Evolutionary conservation across 1,284 basidiomycete species (phyloP).

Genomic region (Ganoderma sinense): DNA sequence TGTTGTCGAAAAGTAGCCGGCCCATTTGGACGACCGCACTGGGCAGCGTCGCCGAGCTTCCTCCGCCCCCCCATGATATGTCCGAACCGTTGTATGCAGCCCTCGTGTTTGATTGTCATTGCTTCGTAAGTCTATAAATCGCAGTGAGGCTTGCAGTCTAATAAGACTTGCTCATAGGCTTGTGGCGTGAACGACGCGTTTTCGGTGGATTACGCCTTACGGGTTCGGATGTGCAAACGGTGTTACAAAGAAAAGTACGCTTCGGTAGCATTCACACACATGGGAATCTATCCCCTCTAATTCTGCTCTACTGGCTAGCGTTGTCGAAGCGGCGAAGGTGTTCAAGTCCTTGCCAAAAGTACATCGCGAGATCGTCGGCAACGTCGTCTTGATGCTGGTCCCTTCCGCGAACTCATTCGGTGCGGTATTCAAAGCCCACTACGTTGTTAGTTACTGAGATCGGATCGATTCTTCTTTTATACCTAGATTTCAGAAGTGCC

Average conservation of each 20-base stretch:
- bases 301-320: too few relatives aligned
- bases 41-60: background rate
- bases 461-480: too few relatives aligned
- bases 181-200: background rate
- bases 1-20: background rate
- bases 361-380: too few relatives aligned
- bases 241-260: background rate
- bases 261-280: background rate
- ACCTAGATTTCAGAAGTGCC: too few relatives aligned
- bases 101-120: constrained; percentile 30
- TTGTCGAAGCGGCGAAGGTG: too few relatives aligned
- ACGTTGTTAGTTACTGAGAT: too few relatives aligned
- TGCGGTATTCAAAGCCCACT: too few relatives aligned
- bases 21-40: background rate
- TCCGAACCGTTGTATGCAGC: constrained; percentile 32
- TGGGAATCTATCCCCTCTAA: too few relatives aligned
- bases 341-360: too few relatives aligned
- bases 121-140: background rate
- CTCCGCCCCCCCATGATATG: constrained; percentile 31
- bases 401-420: too few relatives aligned
- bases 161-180: background rate
- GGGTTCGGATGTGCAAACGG: background rate
- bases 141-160: background rate
- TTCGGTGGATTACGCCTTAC: background rate
- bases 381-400: too few relatives aligned